A percentile compares a stretch with the other conserved stretches of the same genome.
Conservation (phyloP, 805 yeast species). For the Ogataea henricii region DNA sequence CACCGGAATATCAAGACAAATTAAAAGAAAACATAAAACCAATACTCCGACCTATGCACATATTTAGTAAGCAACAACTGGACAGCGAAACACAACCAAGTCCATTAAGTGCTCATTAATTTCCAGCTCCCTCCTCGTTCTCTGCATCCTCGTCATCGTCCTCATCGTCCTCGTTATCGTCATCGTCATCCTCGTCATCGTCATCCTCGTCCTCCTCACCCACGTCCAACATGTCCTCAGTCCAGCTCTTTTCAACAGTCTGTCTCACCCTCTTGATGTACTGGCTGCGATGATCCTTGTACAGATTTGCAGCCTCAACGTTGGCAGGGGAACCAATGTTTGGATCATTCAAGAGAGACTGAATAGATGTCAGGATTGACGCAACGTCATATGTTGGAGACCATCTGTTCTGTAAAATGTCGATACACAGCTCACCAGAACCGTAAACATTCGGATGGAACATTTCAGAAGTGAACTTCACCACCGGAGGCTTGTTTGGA, state of each 20-base stretch:
- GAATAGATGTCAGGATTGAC: slow-evolving; percentile 90
- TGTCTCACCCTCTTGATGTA: slow-evolving; percentile 89
- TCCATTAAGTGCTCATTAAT: not conserved
- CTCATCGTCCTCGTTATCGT: slow-evolving; percentile 22
- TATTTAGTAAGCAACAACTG: slow-evolving; percentile 1
- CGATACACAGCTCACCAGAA: slow-evolving; percentile 91
- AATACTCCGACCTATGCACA: slow-evolving; percentile 6
- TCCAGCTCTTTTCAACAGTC: slow-evolving; percentile 94
- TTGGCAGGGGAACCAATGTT: slow-evolving; percentile 96
- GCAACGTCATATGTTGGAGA: slow-evolving; percentile 98
- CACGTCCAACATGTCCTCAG: slow-evolving; percentile 68
- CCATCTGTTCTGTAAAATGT: slow-evolving; percentile 96
- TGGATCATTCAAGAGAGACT: slow-evolving; percentile 90
- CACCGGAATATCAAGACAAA: slow-evolving; percentile 2
- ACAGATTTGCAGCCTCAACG: slow-evolving; percentile 94
- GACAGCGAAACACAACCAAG: not conserved
- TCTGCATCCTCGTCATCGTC: slow-evolving; percentile 12
- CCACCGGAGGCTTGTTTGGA: slow-evolving; percentile 95
- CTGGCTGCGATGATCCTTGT: slow-evolving; percentile 92
- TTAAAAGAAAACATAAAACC: not conserved
- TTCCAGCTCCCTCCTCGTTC: slow-evolving; percentile 1
- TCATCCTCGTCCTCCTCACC: slow-evolving; percentile 48
- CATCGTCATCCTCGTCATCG: slow-evolving; percentile 25
- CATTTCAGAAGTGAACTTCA: slow-evolving; percentile 89
- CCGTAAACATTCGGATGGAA: slow-evolving; percentile 98